Evolutionary conservation across 2,329 filamentous ascomycete species (phyloP).

Genomic region (Lizonia empirigonia): DNA sequence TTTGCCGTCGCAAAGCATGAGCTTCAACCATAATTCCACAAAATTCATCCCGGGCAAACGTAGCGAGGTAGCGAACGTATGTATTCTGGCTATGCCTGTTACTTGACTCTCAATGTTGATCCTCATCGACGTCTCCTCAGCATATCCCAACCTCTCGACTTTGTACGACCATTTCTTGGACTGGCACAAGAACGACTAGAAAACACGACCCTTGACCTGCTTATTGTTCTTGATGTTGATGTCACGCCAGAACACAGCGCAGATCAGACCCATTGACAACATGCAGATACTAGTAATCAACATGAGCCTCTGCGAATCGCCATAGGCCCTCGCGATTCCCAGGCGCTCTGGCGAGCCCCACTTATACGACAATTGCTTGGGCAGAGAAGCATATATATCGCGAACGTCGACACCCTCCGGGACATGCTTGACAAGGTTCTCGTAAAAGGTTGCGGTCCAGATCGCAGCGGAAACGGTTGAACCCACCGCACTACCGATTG

Average conservation of each 20-base stretch:
- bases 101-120: not conserved
- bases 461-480: slow-evolving; percentile 64
- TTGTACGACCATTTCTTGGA: not conserved
- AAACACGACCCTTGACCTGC: slow-evolving; percentile 57
- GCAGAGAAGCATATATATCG: slow-evolving; percentile 58
- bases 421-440: slow-evolving; percentile 53
- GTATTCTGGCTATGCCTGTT: not conserved
- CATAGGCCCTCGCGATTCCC: slow-evolving; percentile 40
- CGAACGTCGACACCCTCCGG: slow-evolving; percentile 46
- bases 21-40: not conserved
- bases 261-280: slow-evolving; percentile 37
- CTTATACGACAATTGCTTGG: slow-evolving; percentile 59
- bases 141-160: not conserved
- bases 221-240: slow-evolving; percentile 51
- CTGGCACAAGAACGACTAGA: not conserved
- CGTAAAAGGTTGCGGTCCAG: slow-evolving; percentile 64
- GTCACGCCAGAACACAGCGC: slow-evolving; percentile 53
- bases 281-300: slow-evolving; percentile 34
- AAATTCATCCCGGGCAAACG: not conserved
- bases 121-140: not conserved
- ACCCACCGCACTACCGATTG: slow-evolving; percentile 55
- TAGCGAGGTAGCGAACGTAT: not conserved
- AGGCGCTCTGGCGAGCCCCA: slow-evolving; percentile 55
- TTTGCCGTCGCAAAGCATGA: not conserved
- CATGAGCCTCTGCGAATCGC: slow-evolving; percentile 38